Evolutionary conservation across 805 yeast genomes (phyloP), one percentile per base, ranked within the genome.

Genomic region (Zygotorulaspora sp.): DNA sequence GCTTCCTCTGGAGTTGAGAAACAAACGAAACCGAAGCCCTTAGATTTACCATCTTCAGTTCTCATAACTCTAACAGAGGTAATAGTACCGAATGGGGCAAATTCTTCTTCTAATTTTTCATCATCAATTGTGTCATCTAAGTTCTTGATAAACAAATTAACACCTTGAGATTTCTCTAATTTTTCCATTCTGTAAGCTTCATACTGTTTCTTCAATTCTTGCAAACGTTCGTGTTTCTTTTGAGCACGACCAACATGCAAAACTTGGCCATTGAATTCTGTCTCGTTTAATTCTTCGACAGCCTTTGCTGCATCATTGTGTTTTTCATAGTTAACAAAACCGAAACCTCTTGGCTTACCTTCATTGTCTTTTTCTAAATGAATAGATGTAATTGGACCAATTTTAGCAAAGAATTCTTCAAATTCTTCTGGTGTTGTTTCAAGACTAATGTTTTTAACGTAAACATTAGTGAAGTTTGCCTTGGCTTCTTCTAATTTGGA

Each of bases 1-100:
- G 98, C 98, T 78, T 92, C 98, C 69, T 92, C 98, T 62, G 97
- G 96, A 49, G 92, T 69, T 40, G 96, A 80, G 83, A 82, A 92
- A 72, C 98, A 88, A 55, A 92, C 98, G 65, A 92, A 92, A 62
- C 98, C 98, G 66, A 92, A 92, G 53, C 97, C 97, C 75, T 86
- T 90, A 49, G 97, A 87, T 72, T 87, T 87, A 57, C 95, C 97
- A 47, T 78, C 66, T 58, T 89, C 97, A 63, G 86, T 96, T 58
- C 83, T 78, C 97, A 92, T 90, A 53, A 90, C 94, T 72, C 84
- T 88, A 54, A 89, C 96, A 44, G 96, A 86, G 51, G 97, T 85
- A 72, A 92, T 92, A 61, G 84, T 70, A 65, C 98, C 98, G 66
- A 81, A 88, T 52, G 92, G 87, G 58, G 85, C 72, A 66, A 92